phyloP scores from a whole-genome alignment of 2,329 filamentous ascomycete genomes.

The Claviceps digitariae region DNA sequence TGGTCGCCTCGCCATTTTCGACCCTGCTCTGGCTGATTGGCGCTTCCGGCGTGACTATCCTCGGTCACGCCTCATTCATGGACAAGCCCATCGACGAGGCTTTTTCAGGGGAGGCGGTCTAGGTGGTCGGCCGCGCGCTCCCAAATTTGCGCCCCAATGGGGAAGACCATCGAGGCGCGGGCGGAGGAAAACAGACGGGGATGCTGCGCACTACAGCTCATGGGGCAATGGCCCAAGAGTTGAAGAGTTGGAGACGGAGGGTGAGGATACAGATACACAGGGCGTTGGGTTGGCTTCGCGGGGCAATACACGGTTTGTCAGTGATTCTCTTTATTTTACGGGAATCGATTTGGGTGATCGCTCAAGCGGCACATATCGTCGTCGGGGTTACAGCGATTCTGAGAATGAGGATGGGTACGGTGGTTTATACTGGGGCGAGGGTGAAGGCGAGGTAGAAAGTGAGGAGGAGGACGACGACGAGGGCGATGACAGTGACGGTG shows the following conservation, averaged over 20 bases:
- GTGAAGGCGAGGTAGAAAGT: conserved; percentile 14
- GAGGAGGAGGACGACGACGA: conserved; percentile 15
- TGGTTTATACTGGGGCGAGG: conserved; percentile 18
- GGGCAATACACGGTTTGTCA: conserved; percentile 36
- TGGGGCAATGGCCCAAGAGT: conserved; percentile 31
- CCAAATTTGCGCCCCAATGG: conserved; percentile 83
- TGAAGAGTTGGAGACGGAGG: conserved; percentile 55
- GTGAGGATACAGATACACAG: conserved; percentile 40
- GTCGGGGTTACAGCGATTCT: conserved; percentile 17
- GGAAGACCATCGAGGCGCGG: conserved; percentile 97
- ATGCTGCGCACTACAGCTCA: conserved; percentile 24
- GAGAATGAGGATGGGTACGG: conserved; percentile 20
- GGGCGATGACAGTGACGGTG: conserved; percentile 16
- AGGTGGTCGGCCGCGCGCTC: conserved; percentile 99
- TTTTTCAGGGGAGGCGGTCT: conserved; percentile 99
- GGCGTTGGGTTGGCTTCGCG: conserved; percentile 35
- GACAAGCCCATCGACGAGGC: conserved; percentile 99
- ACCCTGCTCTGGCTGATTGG: conserved; percentile 93
- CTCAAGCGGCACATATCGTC: conserved; percentile 24
- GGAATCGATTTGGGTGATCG: conserved; percentile 41
- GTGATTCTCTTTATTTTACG: conserved; percentile 48
- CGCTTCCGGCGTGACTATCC: conserved; percentile 81
- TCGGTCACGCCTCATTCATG: conserved; percentile 90
- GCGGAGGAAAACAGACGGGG: conserved; percentile 46
- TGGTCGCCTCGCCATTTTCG: conserved; percentile 71